These are phyloP conservation scores for Scutellaria barbata DNA, from an alignment of 257 asterid species.

Conservation along the genomic window DNA sequence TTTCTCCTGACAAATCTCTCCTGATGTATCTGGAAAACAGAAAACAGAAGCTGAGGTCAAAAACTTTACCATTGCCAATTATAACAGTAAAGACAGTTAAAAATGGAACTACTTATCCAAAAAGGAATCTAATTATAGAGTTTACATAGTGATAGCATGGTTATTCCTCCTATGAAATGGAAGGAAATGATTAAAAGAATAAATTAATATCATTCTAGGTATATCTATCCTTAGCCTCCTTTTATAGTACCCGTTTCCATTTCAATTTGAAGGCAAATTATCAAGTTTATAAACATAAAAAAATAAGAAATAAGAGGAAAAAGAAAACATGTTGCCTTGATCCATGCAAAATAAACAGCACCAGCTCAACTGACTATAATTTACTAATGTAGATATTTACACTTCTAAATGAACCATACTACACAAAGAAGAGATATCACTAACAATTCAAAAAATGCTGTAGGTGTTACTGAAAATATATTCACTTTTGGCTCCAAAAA, in stretches of 20 bases:
- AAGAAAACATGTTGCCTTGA: constrained; percentile 3
- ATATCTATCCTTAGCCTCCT: not conserved
- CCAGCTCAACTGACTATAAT: not conserved
- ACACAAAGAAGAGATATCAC: not conserved
- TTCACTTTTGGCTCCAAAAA: constrained; percentile 22
- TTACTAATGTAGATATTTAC: constrained; percentile 7
- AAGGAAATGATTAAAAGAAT: constrained; percentile 1
- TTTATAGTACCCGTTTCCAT: not conserved
- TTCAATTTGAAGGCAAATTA: constrained; percentile 15
- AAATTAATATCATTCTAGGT: not conserved
- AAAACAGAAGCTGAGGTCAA: constrained; percentile 23
- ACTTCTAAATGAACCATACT: constrained; percentile 14
- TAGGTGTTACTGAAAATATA: not conserved
- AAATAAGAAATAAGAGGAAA: not conserved
- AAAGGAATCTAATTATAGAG: not conserved
- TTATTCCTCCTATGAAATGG: constrained; percentile 16
- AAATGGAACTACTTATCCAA: not conserved
- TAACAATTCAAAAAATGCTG: not conserved
- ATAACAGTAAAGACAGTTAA: constrained; percentile 2
- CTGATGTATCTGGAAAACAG: constrained; percentile 68
- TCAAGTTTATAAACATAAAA: not conserved
- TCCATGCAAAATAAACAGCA: not conserved
- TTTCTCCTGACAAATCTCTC: constrained; percentile 87
- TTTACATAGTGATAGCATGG: constrained; percentile 4
- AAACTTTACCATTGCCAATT: constrained; percentile 9